These are phyloP conservation scores for Myxozyma nipponensis DNA, from an alignment of 805 yeast genomes.

Conservation along the genomic window DNA sequence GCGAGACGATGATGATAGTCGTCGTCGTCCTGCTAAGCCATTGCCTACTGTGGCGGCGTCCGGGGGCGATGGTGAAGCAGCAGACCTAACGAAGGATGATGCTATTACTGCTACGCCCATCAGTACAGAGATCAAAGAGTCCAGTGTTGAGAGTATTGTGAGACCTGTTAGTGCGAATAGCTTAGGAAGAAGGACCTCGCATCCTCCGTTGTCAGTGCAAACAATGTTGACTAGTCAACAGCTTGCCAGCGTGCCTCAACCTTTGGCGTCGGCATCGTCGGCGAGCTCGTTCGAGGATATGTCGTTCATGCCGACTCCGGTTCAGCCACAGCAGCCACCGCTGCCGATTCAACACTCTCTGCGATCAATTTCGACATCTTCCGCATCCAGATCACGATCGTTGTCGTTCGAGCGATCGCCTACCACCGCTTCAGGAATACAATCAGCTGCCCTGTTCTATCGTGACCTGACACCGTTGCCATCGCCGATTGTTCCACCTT, in stretches of 20 bases:
- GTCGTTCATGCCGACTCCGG: slow-evolving; percentile 1
- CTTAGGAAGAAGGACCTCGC: not conserved
- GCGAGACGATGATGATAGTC: not conserved
- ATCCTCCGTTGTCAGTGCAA: slow-evolving; percentile 7
- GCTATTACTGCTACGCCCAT: not conserved
- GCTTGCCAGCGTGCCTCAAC: slow-evolving; percentile 5
- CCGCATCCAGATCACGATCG: slow-evolving; percentile 17
- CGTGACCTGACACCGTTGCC: slow-evolving; percentile 31
- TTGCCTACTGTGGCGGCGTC: not conserved
- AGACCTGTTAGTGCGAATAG: not conserved
- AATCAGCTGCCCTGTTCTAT: slow-evolving; percentile 5
- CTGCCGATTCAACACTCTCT: too few species aligned
- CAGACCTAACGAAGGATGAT: not conserved
- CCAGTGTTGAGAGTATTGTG: not conserved
- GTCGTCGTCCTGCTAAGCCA: not conserved
- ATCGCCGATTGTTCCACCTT: slow-evolving; percentile 27
- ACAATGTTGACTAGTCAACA: not conserved
- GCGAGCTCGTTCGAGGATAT: not conserved
- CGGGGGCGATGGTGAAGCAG: not conserved
- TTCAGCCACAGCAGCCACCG: not conserved
- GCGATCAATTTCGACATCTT: slow-evolving; percentile 5
- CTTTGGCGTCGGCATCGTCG: slow-evolving; percentile 3
- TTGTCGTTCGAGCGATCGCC: slow-evolving; percentile 23
- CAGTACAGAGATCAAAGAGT: not conserved
- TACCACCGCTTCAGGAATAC: slow-evolving; percentile 1